A percentile compares a stretch with the other conserved stretches of the same genome.
phyloP scores from a whole-genome alignment of 129 eudicot genomes.

The Helianthus annuus region HanXRQr2.0-SUNRISE NC_035445.2:147793065-147793564 shows the following conservation, averaged over 20 bases:
- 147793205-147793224: not conserved
- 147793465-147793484: too few relatives aligned
- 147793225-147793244: not conserved
- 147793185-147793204: slow-evolving; percentile 12
- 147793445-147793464: too few relatives aligned
- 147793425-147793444: too few relatives aligned
- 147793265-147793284: slow-evolving; percentile 12
- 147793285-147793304: not conserved
- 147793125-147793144: slow-evolving; percentile 6
- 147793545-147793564: slow-evolving; percentile 43
- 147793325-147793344: not conserved
- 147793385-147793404: not conserved
- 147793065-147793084: not conserved
- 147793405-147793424: not conserved
- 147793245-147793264: slow-evolving; percentile 13
- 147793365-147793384: not conserved
- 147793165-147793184: slow-evolving; percentile 15
- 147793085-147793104: not conserved
- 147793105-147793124: not conserved
- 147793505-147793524: too few relatives aligned
- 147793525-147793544: too few relatives aligned
- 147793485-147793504: too few relatives aligned
- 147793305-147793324: not conserved
- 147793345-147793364: not conserved
- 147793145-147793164: slow-evolving; percentile 13